These are phyloP conservation scores for Exophiala sideris DNA, from an alignment of 2,329 filamentous ascomycete genomes.

Conservation along the genomic window DNA sequence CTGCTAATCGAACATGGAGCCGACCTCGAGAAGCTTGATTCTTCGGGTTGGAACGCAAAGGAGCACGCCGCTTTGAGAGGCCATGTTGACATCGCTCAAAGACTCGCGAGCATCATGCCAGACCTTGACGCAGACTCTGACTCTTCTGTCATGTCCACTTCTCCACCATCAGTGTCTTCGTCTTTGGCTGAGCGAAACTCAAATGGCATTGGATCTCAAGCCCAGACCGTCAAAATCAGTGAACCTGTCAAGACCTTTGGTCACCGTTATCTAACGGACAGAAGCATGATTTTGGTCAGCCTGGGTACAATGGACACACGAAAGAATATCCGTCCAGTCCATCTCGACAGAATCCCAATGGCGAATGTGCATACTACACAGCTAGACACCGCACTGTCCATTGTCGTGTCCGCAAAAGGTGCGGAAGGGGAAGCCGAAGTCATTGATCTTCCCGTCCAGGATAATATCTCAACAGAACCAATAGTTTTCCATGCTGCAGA, in stretches of 20 bases:
- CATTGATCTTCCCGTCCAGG: constrained; percentile 88
- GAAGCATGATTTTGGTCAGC: constrained; percentile 87
- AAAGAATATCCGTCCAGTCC: constrained; percentile 75
- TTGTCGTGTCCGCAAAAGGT: constrained; percentile 82
- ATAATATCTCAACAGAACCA: constrained; percentile 89
- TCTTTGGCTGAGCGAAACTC: constrained; percentile 45
- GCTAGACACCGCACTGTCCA: constrained; percentile 86
- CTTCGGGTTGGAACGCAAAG: constrained; percentile 88
- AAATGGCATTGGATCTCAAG: constrained; percentile 32
- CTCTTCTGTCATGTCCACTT: constrained; percentile 33
- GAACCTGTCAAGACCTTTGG: constrained; percentile 94
- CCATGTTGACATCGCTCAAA: constrained; percentile 74
- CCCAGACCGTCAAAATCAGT: constrained; percentile 48
- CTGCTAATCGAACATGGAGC: constrained; percentile 76
- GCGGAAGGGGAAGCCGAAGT: constrained; percentile 83
- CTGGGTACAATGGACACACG: constrained; percentile 92
- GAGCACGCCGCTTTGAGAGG: constrained; percentile 90
- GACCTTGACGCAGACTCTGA: constrained; percentile 31
- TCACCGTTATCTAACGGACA: constrained; percentile 85
- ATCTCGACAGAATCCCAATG: constrained; percentile 81
- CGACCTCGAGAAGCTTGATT: constrained; percentile 70
- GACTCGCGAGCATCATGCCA: constrained; percentile 59
- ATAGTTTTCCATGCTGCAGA: constrained; percentile 83
- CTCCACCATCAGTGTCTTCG: constrained; percentile 32
- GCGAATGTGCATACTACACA: constrained; percentile 87